Percentiles rank a stretch among this genome's conserved stretches.
These are phyloP conservation scores for Lactarius hatsudake DNA, from an alignment of 768 basidiomycete species.

Conservation along the genomic window DNA sequence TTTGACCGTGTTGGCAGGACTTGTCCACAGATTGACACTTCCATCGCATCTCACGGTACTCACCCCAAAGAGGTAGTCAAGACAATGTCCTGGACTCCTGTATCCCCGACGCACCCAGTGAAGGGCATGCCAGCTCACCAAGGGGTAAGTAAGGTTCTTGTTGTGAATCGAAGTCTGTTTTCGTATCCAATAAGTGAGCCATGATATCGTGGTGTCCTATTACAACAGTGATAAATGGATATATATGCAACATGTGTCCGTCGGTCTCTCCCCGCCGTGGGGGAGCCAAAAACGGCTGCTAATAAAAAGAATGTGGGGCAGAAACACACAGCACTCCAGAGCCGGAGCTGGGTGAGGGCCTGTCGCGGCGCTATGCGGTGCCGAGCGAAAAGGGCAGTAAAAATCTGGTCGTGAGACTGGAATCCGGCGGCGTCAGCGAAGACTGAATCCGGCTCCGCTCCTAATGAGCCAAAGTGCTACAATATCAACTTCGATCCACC, in stretches of 20 bases:
- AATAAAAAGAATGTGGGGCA: not conserved
- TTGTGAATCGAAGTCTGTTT: not conserved
- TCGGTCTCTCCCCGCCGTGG: not conserved
- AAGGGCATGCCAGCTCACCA: no score
- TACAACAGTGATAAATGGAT: not conserved
- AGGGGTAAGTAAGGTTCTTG: no score
- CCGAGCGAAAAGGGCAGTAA: not conserved
- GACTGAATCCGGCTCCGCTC: not conserved
- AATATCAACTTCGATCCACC: not conserved
- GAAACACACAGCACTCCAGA: not conserved
- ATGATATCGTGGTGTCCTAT: not conserved
- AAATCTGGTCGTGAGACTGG: not conserved
- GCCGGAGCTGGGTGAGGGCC: not conserved
- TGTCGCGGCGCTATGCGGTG: not conserved
- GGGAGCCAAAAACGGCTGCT: not conserved
- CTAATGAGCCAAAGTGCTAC: not conserved
- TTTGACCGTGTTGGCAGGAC: not conserved
- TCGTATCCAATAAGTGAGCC: not conserved
- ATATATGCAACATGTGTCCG: not conserved
- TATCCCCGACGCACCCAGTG: no score
- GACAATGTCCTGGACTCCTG: no score
- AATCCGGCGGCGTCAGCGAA: not conserved
- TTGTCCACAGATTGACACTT: not conserved
- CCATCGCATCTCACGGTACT: no score
- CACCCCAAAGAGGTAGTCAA: no score